Evolutionary conservation across 2,329 filamentous ascomycete species (phyloP), one percentile per base, ranked within the genome.

Genomic region (Periglandula ipomoeae): DNA sequence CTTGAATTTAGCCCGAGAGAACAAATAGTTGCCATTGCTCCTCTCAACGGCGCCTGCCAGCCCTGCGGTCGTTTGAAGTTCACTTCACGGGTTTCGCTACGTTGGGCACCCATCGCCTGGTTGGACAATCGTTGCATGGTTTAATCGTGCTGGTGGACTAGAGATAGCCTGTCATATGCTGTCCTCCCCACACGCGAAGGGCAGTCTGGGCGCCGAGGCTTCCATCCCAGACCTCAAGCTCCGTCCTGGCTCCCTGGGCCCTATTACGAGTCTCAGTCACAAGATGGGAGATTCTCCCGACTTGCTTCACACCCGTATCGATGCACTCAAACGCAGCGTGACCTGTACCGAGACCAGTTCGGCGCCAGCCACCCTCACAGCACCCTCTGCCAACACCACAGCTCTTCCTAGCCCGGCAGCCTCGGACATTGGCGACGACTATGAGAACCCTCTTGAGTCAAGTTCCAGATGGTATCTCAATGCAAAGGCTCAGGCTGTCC

Each of bases 381-480:
- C 40, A 24, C 49, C 47, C 15, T 53, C 46, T 38, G 58, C 46
- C 26, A 44, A 61, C 45, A 52, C 52, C 47, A 56, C 57, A 47
- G 57, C 59, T 44, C 58, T 55, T 42, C 57, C 59, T 23, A 57
- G 55, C 56, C 58, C 59, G 37, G 61, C 60, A 22, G 62, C 61
- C 42, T 60, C 57, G 37, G 62, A 59, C 47, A 58, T 64, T 52
- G 57, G 61, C 46, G 57, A 58, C 50, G 68, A 66, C 41, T 73
- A 73, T 52, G 62, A 66, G 46, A 73, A 73, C 52, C 68, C 69
- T 17, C 65, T 73, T 42, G 69, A 73, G 50, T 56, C 57, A 40
- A 68, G 65, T 48, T 69, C 70, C 19, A 65, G 70, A 52, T 73
- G 70, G 70, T 63, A 65, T 43, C 62, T 73, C 48, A 59, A 58